Conservation (phyloP, 352 stramenopile genomes). For the Globisporangium alternatum region DNA sequence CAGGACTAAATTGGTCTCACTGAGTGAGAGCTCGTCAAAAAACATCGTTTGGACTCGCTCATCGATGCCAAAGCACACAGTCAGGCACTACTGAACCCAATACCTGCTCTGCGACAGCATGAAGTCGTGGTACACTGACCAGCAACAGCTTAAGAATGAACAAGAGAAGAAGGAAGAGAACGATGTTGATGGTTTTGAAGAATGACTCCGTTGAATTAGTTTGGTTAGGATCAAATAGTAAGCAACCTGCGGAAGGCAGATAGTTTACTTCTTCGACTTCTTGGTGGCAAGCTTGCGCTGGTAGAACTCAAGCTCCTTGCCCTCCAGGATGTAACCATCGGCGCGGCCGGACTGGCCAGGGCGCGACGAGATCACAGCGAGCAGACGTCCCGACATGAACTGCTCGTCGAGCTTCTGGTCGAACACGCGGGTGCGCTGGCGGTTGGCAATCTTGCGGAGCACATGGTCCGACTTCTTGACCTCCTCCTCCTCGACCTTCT, state of each 20-base stretch:
- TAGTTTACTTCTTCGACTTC: constrained; percentile 96
- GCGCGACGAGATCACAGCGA: constrained; percentile 96
- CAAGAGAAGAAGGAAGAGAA: not conserved
- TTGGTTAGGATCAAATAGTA: constrained; percentile 13
- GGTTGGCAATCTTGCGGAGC: constrained; percentile 90
- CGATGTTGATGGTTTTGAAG: constrained; percentile 9
- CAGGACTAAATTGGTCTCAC: too few relatives aligned
- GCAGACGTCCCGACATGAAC: constrained; percentile 95
- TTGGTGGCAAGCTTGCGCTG: constrained; percentile 98
- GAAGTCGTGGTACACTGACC: too few relatives aligned
- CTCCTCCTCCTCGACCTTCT: constrained; percentile 79
- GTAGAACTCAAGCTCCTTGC: constrained; percentile 99
- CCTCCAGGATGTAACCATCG: constrained; percentile 99
- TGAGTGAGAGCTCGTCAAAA: too few relatives aligned
- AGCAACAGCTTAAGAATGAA: too few relatives aligned
- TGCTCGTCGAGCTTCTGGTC: constrained; percentile 96
- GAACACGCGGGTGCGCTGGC: constrained; percentile 92
- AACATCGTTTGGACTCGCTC: too few relatives aligned
- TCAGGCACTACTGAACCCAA: too few relatives aligned
- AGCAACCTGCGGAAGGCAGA: constrained; percentile 8
- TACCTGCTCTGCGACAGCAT: too few relatives aligned
- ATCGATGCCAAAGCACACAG: too few relatives aligned
- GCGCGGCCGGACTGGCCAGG: constrained; percentile 97
- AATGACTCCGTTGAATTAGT: constrained; percentile 19
- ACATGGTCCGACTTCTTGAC: constrained; percentile 94